These are phyloP conservation scores for Cercospora beticola DNA, from an alignment of 2,329 filamentous ascomycete species.

Conservation along the genomic window DNA sequence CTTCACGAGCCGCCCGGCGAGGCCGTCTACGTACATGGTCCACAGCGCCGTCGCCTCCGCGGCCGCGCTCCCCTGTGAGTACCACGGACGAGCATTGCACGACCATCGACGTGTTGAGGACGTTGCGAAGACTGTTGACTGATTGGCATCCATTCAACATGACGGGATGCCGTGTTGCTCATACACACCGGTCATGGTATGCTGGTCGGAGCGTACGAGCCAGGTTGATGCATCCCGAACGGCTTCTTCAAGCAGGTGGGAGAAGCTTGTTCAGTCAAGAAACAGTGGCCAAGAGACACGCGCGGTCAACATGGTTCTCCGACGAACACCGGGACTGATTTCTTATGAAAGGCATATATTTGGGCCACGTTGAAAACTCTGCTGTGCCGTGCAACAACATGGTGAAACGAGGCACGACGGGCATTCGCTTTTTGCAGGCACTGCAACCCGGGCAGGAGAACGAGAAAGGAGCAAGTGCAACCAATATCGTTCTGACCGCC, in stretches of 20 bases:
- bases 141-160: neutral
- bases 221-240: neutral
- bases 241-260: neutral
- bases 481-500: neutral
- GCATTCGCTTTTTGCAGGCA: neutral
- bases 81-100: neutral
- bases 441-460: neutral
- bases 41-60: neutral
- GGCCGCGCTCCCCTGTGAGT: neutral
- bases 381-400: neutral
- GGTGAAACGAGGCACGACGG: conserved; percentile 1
- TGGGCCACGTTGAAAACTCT: conserved; percentile 3
- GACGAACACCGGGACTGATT: neutral
- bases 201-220: neutral
- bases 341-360: neutral
- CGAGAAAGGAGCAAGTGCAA: neutral
- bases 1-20: neutral
- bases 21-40: neutral
- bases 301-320: neutral
- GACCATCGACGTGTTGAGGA: neutral
- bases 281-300: neutral
- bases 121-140: neutral
- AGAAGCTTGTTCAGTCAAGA: neutral
- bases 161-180: neutral
- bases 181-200: neutral